Conservation (phyloP, 495 filamentous ascomycete species). For the Jackrogersella minutella region DNA sequence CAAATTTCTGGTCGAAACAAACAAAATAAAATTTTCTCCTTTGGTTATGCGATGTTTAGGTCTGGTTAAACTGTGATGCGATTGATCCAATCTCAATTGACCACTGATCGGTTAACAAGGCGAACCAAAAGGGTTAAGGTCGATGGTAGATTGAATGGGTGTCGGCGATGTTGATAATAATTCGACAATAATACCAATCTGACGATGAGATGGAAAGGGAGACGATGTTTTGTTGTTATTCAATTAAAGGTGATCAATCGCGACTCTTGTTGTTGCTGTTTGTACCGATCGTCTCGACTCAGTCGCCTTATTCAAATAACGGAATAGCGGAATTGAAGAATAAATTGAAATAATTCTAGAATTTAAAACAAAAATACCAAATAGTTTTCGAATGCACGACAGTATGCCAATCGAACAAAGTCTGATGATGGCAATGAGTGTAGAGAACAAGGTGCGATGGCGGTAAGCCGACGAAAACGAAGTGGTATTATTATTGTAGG, state of each 20-base stretch:
- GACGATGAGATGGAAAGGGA: too few species aligned
- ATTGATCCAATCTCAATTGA: neutral
- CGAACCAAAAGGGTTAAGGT: too few species aligned
- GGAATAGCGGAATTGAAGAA: constrained; percentile 5
- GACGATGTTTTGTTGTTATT: too few species aligned
- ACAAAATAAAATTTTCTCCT: too few species aligned
- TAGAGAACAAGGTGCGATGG: constrained; percentile 15
- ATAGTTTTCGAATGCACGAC: neutral
- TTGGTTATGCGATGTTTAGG: neutral
- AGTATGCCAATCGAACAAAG: constrained; percentile 5
- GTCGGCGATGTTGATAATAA: too few species aligned
- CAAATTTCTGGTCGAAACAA: too few species aligned
- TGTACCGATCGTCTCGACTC: too few species aligned
- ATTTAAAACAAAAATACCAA: constrained; percentile 1
- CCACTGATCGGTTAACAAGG: too few species aligned
- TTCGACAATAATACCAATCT: too few species aligned
- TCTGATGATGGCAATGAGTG: constrained; percentile 14
- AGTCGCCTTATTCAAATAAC: neutral
- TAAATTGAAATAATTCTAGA: neutral
- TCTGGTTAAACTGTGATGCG: neutral
- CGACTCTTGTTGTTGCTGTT: too few species aligned
- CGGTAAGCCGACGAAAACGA: neutral
- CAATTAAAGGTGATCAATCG: too few species aligned
- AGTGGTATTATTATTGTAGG: constrained; percentile 14
- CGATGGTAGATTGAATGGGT: too few species aligned